phyloP scores from a whole-genome alignment of 345 rosid genomes.

The Populus deltoides region DNA sequence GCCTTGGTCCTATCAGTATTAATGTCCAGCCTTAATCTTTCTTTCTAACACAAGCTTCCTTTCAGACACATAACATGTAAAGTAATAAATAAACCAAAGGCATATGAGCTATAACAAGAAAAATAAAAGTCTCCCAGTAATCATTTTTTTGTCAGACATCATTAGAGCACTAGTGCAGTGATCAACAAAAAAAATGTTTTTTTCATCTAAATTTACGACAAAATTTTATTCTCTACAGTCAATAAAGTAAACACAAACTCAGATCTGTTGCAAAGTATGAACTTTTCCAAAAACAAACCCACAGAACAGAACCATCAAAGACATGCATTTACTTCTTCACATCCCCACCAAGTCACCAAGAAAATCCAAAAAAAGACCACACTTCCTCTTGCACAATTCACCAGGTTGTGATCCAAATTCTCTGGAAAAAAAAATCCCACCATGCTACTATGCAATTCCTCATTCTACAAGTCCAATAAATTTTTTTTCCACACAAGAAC shows the following conservation, averaged over 20 bases:
- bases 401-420: not conserved
- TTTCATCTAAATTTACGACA: not conserved
- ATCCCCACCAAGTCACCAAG: not conserved
- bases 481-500: not conserved
- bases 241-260: not conserved
- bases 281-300: slow-evolving; percentile 1
- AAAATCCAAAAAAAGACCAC: not conserved
- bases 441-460: not conserved
- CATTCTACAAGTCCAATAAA: not conserved
- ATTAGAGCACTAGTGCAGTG: not conserved
- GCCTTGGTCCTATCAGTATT: not conserved
- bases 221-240: not conserved
- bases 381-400: not conserved
- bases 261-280: not conserved
- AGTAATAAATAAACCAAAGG: not conserved
- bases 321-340: not conserved
- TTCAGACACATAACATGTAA: not conserved
- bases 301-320: not conserved
- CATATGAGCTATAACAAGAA: not conserved
- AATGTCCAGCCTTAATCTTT: not conserved
- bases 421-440: not conserved
- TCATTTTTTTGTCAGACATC: not conserved
- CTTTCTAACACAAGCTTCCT: not conserved
- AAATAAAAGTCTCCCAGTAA: not conserved
- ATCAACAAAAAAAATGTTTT: not conserved